Conservation (phyloP, 139 green algal genomes). For the Zygnema cylindricum region DNA sequence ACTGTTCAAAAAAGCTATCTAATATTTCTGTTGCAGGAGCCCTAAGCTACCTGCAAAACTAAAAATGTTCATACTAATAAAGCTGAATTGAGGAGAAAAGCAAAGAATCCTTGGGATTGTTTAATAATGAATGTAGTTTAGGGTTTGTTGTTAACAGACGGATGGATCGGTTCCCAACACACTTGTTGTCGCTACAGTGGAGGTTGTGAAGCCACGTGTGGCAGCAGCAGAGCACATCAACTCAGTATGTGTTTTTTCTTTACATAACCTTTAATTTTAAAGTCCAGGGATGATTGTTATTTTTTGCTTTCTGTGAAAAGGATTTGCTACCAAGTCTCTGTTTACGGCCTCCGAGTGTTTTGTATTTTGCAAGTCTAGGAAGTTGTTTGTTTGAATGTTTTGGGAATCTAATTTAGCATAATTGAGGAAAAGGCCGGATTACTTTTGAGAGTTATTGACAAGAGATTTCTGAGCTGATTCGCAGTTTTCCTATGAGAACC, state of each 20-base stretch:
- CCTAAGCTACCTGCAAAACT: neutral
- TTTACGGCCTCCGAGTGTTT: no score
- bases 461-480: no score
- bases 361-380: no score
- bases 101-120: neutral
- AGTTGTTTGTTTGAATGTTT: no score
- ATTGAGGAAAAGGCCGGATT: no score
- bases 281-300: no score
- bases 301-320: no score
- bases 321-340: no score
- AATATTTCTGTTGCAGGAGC: neutral
- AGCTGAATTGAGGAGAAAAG: no score
- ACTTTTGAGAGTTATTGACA: no score
- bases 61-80: no score
- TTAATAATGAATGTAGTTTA: neutral
- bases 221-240: slow-evolving; percentile 76
- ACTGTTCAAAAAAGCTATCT: neutral
- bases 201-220: slow-evolving; percentile 74
- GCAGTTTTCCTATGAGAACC: slow-evolving; percentile 73
- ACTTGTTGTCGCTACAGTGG: slow-evolving; percentile 61
- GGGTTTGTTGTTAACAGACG: slow-evolving; percentile 56
- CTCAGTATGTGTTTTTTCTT: slow-evolving; percentile 24
- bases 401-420: no score
- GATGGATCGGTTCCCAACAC: slow-evolving; percentile 66
- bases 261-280: neutral